These are phyloP conservation scores for Solanum aculeatissimum DNA, from an alignment of 305 asterid genomes.

Conservation along the genomic window DNA sequence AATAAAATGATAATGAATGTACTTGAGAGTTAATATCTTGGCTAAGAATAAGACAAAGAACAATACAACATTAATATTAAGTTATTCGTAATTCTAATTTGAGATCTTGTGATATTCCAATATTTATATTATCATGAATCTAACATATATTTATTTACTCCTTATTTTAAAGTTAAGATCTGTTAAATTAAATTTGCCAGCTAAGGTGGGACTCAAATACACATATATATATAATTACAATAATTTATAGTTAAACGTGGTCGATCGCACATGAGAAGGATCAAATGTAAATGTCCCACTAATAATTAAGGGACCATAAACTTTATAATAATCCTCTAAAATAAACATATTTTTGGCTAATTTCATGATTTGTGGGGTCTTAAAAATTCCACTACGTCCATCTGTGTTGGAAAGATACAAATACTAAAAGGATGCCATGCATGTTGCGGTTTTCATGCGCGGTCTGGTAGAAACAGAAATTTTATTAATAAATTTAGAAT, in stretches of 20 bases:
- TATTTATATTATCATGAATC: background rate
- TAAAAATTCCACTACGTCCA: background rate
- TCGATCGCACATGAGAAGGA: background rate
- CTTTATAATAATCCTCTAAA: background rate
- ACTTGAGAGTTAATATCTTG: background rate
- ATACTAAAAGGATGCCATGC: background rate
- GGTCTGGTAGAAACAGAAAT: rapidly evolving
- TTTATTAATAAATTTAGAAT: background rate
- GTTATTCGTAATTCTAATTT: background rate
- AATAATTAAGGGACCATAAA: background rate
- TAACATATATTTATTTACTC: background rate
- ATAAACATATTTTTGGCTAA: background rate
- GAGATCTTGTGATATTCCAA: background rate
- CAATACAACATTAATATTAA: background rate
- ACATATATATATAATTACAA: background rate
- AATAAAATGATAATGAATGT: no score
- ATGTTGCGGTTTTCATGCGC: background rate
- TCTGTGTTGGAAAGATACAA: background rate
- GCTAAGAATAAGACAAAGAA: background rate
- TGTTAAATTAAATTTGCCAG: background rate
- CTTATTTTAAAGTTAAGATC: background rate
- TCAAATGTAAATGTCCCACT: background rate
- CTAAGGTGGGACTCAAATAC: background rate
- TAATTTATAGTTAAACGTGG: background rate
- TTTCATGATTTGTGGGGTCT: background rate